A percentile compares a stretch with the other conserved stretches of the same genome.
These are phyloP conservation scores for Hypoxylon perforatum DNA, from an alignment of 495 filamentous ascomycete species.

Conservation along the genomic window DNA sequence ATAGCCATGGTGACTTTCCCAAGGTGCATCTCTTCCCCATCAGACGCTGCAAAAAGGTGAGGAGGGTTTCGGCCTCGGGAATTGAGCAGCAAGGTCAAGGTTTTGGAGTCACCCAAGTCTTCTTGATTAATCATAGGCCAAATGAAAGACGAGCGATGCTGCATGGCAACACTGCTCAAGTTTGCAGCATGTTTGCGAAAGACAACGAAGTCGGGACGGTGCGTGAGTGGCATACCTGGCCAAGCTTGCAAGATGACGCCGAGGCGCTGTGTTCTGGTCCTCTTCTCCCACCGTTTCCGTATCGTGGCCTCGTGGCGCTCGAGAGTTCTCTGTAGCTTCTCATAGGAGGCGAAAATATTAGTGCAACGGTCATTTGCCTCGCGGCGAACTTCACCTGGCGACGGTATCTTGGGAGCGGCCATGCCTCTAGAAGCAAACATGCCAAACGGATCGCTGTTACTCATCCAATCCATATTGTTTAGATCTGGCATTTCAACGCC, in stretches of 20 bases:
- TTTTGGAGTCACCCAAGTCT: constrained; percentile 58
- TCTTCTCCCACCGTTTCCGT: constrained; percentile 63
- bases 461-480: neutral
- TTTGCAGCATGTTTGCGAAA: constrained; percentile 44
- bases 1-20: constrained; percentile 45
- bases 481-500: neutral
- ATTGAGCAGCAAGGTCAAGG: constrained; percentile 61
- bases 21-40: constrained; percentile 49
- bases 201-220: constrained; percentile 64
- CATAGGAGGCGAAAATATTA: constrained; percentile 38
- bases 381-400: neutral
- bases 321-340: constrained; percentile 40
- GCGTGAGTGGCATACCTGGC: constrained; percentile 60
- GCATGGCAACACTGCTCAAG: constrained; percentile 26
- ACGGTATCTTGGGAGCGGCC: neutral
- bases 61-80: constrained; percentile 58
- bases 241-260: constrained; percentile 55
- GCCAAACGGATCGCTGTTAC: neutral
- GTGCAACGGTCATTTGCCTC: constrained; percentile 5
- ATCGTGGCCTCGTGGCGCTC: constrained; percentile 59
- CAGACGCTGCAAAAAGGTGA: constrained; percentile 53
- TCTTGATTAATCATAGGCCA: constrained; percentile 70
- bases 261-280: constrained; percentile 51
- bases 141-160: constrained; percentile 50
- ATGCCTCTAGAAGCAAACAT: neutral